Base-by-base conservation (phyloP, 1,284 basidiomycete species). In the Phlebopus sp. region DNA sequence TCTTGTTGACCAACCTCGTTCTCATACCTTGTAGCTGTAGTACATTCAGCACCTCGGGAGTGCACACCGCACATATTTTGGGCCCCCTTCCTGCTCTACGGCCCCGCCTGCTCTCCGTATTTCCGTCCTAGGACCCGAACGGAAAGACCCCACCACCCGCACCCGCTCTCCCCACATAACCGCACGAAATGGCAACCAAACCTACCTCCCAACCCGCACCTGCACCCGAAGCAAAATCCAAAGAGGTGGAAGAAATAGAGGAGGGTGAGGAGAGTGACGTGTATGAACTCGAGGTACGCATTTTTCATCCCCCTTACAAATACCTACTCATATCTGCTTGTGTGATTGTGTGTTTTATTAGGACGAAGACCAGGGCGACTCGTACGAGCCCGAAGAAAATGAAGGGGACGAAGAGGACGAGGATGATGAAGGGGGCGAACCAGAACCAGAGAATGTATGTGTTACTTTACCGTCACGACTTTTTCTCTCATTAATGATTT, bases 211-310 rank as follows among this genome's bases (percentile, higher is more conserved):
- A 68, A 25, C 27, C 27, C 27, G 2, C 27, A 8, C 27, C 27
- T 11, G 8, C 27, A 9, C 27, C 27, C 7, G 8, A 29, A 29
- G 27, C 9, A 11, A 8, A 29, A 29, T 29, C 27, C 27, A 50
- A 55, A 21, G 39, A 35, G 18, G 14, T 21, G 4, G 52, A 60
- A 8, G 53, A 54, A 19, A 4, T 4, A 15, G 44, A 53, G 4
- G 55, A 62, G 1, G 66, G 42, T 8, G 66, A 66, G 13, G 66
- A 66, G 31, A 67, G 62, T 29, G 62, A 64, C 21, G 15, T n/a
- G 1, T 64, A 68, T 40, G 66, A 62, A 0, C 2, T 50, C 18
- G 60, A 67, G 46, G 62, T 68, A 46, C 37, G 17, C 8, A 9
- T 11, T 29, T 32, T 36, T 13, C n/a, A n/a, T n/a, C n/a, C n/a